Evolutionary conservation across 2,329 filamentous ascomycete genomes (phyloP).

Genomic region (Ophiocordyceps robertsii): DNA sequence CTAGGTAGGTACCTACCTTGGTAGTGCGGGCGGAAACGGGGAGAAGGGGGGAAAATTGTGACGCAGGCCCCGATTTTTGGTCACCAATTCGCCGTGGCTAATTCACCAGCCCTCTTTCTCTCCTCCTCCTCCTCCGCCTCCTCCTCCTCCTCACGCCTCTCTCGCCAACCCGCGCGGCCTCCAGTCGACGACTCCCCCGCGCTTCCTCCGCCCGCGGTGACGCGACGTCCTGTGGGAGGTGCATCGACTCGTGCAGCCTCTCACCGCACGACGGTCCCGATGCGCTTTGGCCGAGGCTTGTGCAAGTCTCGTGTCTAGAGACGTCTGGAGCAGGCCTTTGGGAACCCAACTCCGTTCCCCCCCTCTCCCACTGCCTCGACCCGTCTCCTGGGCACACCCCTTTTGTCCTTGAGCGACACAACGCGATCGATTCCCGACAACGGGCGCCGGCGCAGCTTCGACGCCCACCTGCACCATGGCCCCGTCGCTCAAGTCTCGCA

Average conservation of each 20-base stretch:
- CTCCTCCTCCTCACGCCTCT: background rate
- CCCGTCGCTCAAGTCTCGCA: slow-evolving; percentile 18
- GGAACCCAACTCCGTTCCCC: background rate
- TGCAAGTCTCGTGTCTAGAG: slow-evolving; percentile 8
- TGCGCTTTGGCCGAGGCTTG: slow-evolving; percentile 18
- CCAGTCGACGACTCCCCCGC: slow-evolving; percentile 2
- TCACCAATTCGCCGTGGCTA: slow-evolving; percentile 7
- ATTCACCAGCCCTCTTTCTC: background rate
- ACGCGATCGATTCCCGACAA: background rate
- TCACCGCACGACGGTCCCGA: slow-evolving; percentile 15
- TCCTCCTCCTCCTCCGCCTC: background rate
- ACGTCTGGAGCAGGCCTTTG: background rate
- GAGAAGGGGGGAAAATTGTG: slow-evolving; percentile 13
- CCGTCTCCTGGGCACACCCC: background rate
- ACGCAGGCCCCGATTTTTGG: slow-evolving; percentile 15
- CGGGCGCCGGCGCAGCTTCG: background rate
- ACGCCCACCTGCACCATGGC: slow-evolving; percentile 13
- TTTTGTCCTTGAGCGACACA: background rate
- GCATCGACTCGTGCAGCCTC: slow-evolving; percentile 10
- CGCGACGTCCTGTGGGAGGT: slow-evolving; percentile 6
- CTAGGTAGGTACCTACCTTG: no score
- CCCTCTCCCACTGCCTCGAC: background rate
- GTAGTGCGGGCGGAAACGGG: background rate
- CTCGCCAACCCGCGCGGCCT: background rate
- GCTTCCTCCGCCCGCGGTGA: slow-evolving; percentile 6